phyloP scores from a whole-genome alignment of 352 stramenopile species.

The Globisporangium polare region DNA sequence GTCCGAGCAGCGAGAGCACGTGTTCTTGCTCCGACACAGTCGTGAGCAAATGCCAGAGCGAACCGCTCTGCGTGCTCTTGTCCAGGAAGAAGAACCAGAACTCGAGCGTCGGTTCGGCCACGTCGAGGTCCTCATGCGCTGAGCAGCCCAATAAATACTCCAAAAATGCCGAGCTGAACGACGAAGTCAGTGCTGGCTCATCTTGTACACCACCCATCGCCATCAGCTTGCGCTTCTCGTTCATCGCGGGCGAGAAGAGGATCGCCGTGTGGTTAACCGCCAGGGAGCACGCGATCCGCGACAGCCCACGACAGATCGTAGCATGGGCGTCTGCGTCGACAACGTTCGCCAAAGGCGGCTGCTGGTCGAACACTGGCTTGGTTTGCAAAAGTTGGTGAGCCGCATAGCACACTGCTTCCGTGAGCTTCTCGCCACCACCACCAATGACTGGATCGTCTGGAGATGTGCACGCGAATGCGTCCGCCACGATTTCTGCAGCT shows the following conservation, averaged over 20 bases:
- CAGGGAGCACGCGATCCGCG: constrained; percentile 40
- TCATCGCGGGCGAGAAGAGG: constrained; percentile 25
- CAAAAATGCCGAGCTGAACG: constrained; percentile 37
- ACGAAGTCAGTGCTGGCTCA: not conserved
- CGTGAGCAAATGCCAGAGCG: constrained; percentile 39
- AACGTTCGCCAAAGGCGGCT: not conserved
- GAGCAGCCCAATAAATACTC: constrained; percentile 64
- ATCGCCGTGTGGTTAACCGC: constrained; percentile 38
- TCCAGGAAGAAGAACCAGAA: constrained; percentile 89
- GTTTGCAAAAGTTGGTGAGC: constrained; percentile 23
- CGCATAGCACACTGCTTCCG: constrained; percentile 26
- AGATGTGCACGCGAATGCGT: constrained; percentile 42
- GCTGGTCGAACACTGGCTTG: constrained; percentile 21
- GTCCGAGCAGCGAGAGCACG: constrained; percentile 43
- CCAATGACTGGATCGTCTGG: constrained; percentile 9
- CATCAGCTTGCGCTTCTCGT: constrained; percentile 1
- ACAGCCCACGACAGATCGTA: constrained; percentile 30
- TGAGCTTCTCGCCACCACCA: constrained; percentile 14
- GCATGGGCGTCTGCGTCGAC: constrained; percentile 17
- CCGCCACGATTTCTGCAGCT: constrained; percentile 52
- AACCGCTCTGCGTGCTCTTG: constrained; percentile 37
- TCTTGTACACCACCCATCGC: not conserved
- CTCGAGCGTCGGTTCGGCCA: constrained; percentile 71
- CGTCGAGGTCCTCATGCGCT: constrained; percentile 42
- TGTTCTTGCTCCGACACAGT: constrained; percentile 22